These are phyloP conservation scores for Wickerhamiella nectarea DNA, from an alignment of 805 yeast species.

Conservation along the genomic window DNA sequence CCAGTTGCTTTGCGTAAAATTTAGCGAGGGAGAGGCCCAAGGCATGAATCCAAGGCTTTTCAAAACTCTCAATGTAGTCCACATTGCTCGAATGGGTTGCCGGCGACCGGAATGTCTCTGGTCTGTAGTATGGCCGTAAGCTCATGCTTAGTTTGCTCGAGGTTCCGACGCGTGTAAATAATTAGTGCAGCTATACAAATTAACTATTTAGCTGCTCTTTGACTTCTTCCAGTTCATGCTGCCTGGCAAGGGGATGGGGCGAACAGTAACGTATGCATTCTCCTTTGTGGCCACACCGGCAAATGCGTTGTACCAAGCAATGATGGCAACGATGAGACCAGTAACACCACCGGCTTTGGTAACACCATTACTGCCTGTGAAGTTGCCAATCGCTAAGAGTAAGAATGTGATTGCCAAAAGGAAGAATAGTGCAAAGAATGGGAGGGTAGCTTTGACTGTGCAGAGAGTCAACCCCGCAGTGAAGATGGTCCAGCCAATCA, in stretches of 20 bases:
- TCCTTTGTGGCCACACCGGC: conserved; percentile 47
- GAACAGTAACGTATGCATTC: conserved; percentile 43
- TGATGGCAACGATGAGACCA: conserved; percentile 42
- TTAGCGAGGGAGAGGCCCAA: conserved; percentile 48
- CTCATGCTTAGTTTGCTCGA: background rate
- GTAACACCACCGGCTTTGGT: conserved; percentile 50
- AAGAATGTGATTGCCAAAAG: conserved; percentile 41
- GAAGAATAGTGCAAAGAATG: conserved; percentile 45
- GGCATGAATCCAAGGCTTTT: conserved; percentile 41
- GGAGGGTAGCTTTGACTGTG: conserved; percentile 51
- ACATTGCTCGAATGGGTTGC: conserved; percentile 23
- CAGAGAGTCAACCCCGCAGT: conserved; percentile 40
- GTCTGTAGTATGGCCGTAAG: conserved; percentile 52
- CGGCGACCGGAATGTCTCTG: conserved; percentile 44
- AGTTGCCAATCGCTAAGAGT: conserved; percentile 38
- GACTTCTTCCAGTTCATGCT: conserved; percentile 9
- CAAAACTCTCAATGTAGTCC: conserved; percentile 23
- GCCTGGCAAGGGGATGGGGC: conserved; percentile 39
- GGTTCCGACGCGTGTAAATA: background rate
- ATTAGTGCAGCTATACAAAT: background rate
- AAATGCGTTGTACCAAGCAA: conserved; percentile 55
- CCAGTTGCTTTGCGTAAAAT: conserved; percentile 52
- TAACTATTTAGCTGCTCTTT: too few species aligned
- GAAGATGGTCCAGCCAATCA: conserved; percentile 51
- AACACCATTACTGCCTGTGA: conserved; percentile 18